Evolutionary conservation across 257 asterid genomes (phyloP).

Genomic region (Petunia axillaris): DNA sequence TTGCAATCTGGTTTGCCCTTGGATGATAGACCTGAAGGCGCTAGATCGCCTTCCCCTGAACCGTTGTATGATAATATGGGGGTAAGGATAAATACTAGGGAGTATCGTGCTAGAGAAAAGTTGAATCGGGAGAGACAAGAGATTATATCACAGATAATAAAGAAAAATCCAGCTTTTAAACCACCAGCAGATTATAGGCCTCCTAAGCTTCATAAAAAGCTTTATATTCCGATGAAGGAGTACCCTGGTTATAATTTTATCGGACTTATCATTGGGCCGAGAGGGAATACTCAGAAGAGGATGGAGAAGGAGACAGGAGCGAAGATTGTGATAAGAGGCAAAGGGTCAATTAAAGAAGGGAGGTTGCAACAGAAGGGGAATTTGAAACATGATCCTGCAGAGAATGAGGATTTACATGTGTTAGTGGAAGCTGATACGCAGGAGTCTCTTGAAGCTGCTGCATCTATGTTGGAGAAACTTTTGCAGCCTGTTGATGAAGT

Average conservation of each 20-base stretch:
- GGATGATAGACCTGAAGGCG: constrained; percentile 93
- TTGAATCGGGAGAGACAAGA: constrained; percentile 92
- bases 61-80: constrained; percentile 93
- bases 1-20: constrained; percentile 84
- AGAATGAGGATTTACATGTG: constrained; percentile 95
- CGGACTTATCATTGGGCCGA: constrained; percentile 89
- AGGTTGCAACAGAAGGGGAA: constrained; percentile 88
- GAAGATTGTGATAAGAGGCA: constrained; percentile 92
- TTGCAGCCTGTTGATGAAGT: constrained; percentile 97
- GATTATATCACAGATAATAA: constrained; percentile 80
- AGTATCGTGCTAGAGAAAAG: constrained; percentile 90
- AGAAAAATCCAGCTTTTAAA: constrained; percentile 93
- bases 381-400: constrained; percentile 80
- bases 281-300: constrained; percentile 96
- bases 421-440: constrained; percentile 93
- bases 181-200: constrained; percentile 99
- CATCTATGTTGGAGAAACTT: constrained; percentile 93
- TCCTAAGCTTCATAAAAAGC: constrained; percentile 87
- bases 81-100: constrained; percentile 88
- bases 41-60: constrained; percentile 96
- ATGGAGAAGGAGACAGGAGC: constrained; percentile 98
- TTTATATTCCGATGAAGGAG: constrained; percentile 93
- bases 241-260: constrained; percentile 93
- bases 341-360: constrained; percentile 95
- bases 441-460: constrained; percentile 90